A percentile compares a stretch with the other conserved stretches of the same genome.
Conservation (phyloP, 129 eudicot genomes). For the Saussurea involucrata region DNA sequence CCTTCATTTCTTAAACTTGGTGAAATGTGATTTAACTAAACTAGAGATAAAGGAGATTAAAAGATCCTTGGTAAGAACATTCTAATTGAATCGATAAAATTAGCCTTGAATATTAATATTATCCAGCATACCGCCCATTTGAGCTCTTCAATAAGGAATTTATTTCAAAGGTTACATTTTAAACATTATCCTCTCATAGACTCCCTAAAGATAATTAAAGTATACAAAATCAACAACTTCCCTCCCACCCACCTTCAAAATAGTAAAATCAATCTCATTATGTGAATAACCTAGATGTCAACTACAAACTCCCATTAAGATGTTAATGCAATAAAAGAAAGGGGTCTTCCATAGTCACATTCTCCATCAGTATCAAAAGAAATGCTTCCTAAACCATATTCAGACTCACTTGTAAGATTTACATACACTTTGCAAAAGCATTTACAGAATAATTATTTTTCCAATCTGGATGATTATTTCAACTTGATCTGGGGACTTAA, state of each 20-base stretch:
- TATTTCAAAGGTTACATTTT: neutral
- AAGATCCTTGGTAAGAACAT: neutral
- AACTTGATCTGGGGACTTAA: neutral
- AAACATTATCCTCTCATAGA: neutral
- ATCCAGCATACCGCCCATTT: neutral
- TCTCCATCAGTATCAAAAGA: neutral
- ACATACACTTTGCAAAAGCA: neutral
- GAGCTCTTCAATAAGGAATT: neutral
- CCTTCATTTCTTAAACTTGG: neutral
- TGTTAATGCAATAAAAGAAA: neutral
- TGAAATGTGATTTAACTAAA: neutral
- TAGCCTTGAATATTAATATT: neutral
- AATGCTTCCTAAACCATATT: slow-evolving; percentile 1
- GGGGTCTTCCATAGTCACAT: neutral
- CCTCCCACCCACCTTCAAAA: neutral
- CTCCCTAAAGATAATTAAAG: neutral
- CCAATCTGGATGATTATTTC: neutral
- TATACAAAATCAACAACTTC: neutral
- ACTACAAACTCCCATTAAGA: neutral
- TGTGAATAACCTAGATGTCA: neutral
- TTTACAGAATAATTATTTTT: neutral
- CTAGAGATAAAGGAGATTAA: neutral
- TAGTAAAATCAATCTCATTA: neutral
- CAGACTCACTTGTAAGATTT: neutral
- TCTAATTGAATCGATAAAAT: neutral